Base-by-base conservation (phyloP, 495 filamentous ascomycete species). In the Trichocladium uniseriatum region DNA sequence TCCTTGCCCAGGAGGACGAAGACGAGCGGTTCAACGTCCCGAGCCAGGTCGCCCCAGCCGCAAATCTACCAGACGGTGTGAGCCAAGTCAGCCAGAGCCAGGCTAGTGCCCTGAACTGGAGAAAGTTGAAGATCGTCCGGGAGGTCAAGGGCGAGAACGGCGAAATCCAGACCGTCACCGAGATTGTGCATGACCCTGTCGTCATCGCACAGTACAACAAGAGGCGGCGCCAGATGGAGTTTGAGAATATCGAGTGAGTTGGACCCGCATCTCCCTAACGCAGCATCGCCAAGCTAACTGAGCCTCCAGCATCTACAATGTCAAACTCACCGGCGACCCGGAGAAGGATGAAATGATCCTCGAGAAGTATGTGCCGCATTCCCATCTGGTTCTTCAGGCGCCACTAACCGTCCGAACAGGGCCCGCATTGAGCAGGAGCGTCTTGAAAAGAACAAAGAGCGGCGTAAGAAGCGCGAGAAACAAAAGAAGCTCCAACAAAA, bases 391-490 rank as follows among this genome's bases (percentile, higher is more conserved):
- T 43, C 20, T 14, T n/a, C n/a, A 6, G 19, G 13, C 3, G 24
- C n/a, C 19, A 39, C 49, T 51, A 22, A 54, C 49, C 18, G 2
- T 24, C 16, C 13, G 10, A 13, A 15, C 39, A 89, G 86, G 28
- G 71, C 95, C 45, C 72, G 83, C 52, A 75, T 76, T 48, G 92
- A 99, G 64, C 73, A 91, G 27, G 78, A 76, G 35, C 85, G 92
- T 42, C 75, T 99, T 5, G 75, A 89, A 55, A 82, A 86, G 54
- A 99, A 99, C 69, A 86, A 86, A 59, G 90, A 95, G 48, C 87
- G 92, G 38, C 83, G 88, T 38, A 79, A 87, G 58, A 88, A 86
- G 43, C 89, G 92, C 55, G 92, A 97, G 60, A 91, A 89, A 55
- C 84, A 89, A 49, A 95, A 94, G 59, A 80, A 81, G 27, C 61